Percentiles rank a stretch among this genome's conserved stretches.
phyloP scores from a whole-genome alignment of 1,284 basidiomycete species.

The Neonothopanus nambi region DNA sequence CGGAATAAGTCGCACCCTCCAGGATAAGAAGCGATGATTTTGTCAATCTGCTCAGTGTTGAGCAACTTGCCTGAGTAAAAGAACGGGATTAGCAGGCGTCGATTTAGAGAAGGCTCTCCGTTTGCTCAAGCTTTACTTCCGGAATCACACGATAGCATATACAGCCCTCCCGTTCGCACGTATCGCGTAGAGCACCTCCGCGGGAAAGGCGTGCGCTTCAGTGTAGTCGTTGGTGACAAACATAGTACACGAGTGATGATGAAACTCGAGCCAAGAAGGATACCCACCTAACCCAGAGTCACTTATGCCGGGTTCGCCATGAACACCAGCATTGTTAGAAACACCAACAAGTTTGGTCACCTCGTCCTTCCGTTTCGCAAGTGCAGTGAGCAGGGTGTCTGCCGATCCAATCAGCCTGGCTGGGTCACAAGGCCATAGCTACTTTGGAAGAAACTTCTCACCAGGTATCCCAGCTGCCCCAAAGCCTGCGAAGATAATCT shows the following conservation, averaged over 20 bases:
- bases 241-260: not conserved
- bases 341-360: slow-evolving; percentile 78
- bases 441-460: slow-evolving; percentile 25
- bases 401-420: slow-evolving; percentile 5
- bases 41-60: slow-evolving; percentile 76
- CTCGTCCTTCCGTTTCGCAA: slow-evolving; percentile 66
- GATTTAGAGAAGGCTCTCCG: slow-evolving; percentile 15
- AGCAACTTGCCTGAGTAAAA: slow-evolving; percentile 67
- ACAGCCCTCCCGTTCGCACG: too few species aligned
- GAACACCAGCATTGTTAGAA: slow-evolving; percentile 76
- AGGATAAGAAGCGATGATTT: slow-evolving; percentile 88
- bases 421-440: not conserved
- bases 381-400: slow-evolving; percentile 87
- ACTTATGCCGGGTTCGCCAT: slow-evolving; percentile 50
- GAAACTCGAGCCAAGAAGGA: not conserved
- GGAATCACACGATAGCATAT: too few species aligned
- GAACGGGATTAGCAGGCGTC: not conserved
- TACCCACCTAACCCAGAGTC: slow-evolving; percentile 76
- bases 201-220: too few species aligned
- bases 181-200: too few species aligned
- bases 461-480: slow-evolving; percentile 78
- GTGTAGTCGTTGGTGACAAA: not conserved
- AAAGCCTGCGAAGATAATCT: slow-evolving; percentile 55
- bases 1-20: slow-evolving; percentile 59
- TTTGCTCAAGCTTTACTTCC: not conserved